Conservation (phyloP, 2,329 filamentous ascomycete species). For the Aciculosporium take region DNA sequence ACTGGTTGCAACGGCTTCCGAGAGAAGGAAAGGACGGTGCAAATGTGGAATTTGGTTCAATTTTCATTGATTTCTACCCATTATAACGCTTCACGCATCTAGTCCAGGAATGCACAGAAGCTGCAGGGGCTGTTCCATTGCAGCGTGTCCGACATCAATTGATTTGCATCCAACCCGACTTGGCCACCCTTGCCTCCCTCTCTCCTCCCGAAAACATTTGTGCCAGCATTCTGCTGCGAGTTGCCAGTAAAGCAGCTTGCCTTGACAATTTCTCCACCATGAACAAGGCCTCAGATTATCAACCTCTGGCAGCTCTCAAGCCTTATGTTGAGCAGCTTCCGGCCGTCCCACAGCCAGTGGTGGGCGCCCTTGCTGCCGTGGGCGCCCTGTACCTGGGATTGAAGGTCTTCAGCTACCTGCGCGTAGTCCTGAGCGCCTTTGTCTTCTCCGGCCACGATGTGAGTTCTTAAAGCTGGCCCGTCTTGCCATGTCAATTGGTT, state of each 20-base stretch:
- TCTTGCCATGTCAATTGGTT: no score
- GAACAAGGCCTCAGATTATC: conserved; percentile 13
- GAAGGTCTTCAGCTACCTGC: conserved; percentile 43
- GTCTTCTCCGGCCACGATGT: conserved; percentile 50
- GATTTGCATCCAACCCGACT: background rate
- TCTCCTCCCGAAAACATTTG: background rate
- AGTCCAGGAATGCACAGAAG: background rate
- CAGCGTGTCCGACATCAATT: background rate
- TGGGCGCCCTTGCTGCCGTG: conserved; percentile 34
- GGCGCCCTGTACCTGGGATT: conserved; percentile 45
- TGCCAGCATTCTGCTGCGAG: background rate
- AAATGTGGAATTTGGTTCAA: no score
- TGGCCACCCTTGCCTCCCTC: background rate
- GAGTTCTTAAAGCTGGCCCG: conserved; percentile 15
- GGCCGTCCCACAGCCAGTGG: conserved; percentile 28
- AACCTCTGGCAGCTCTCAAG: background rate
- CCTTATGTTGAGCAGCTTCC: conserved; percentile 12
- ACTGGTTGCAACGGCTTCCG: no score
- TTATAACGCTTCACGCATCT: no score
- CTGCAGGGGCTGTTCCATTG: background rate
- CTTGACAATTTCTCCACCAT: conserved; percentile 10
- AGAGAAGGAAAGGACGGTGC: no score
- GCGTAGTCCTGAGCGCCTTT: conserved; percentile 53
- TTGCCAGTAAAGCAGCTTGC: background rate
- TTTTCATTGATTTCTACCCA: no score